Base-by-base conservation (phyloP, 2,329 filamentous ascomycete species). In the Pseudogymnoascus sp. region DNA sequence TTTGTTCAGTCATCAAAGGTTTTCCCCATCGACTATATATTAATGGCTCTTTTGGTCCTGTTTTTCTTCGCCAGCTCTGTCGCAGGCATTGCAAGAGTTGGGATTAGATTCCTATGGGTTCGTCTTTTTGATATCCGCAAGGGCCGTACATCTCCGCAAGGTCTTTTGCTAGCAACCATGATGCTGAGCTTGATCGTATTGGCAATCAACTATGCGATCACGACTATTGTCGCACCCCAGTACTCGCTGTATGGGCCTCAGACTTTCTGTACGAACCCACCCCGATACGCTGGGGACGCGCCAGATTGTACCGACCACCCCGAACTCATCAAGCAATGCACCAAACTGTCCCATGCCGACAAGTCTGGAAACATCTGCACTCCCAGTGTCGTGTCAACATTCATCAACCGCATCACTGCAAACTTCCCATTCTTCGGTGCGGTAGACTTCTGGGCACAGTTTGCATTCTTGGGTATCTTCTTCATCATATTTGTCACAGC, bases 41-140 rank as follows among this genome's bases (percentile, higher is more conserved):
- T 99, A 61, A 96, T 96, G 82, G 85, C 91, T 0, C 78, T 96
- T 1, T 78, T 99, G 7, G 85, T 96, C 0, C 78, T 97, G 1
- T 85, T 97, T 69, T 87, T 99, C 74, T 97, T 99, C 78, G 87
- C 84, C 76, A 89, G 90, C 71, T 93, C 92, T 8, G 88, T 99
- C 61, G 85, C 91, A 1, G 95, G 95, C 14, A 86, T 97, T 62
- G 90, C 92, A 3, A 84, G 86, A 1, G 84, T 97, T 64, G 95
- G 95, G 53, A 96, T 99, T 70, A 90, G 95, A 68, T 96, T 99
- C 81, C 84, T 99, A 61, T 99, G 95, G 95, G 82, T 99, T 69
- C 89, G 85, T 64, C 86, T 99, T 71, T 97, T 97, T 82, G 87
- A 89, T 74, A 93, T 99, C 70, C 86, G 91, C 70, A 91, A 89